A percentile compares a stretch with the other conserved stretches of the same genome.
Conservation (phyloP, 345 rosid genomes). For the Citrus unshiu region DNA sequence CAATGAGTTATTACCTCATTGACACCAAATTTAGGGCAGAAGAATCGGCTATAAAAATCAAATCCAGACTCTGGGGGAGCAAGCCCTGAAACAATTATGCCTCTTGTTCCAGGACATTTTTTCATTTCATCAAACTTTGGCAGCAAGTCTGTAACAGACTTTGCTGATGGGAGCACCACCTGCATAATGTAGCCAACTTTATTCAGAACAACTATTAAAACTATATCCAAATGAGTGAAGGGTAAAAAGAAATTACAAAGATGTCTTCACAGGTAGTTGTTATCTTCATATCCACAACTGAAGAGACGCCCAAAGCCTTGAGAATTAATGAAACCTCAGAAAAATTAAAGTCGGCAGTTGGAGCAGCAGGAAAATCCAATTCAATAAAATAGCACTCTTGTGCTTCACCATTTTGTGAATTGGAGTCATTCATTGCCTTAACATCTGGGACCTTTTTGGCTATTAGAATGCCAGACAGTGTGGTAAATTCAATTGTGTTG, state of each 20-base stretch:
- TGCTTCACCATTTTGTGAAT: slow-evolving; percentile 29
- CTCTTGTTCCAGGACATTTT: slow-evolving; percentile 47
- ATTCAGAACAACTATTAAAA: not conserved
- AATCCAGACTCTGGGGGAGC: slow-evolving; percentile 54
- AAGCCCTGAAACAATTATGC: slow-evolving; percentile 54
- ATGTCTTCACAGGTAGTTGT: slow-evolving; percentile 32
- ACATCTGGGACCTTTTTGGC: slow-evolving; percentile 49
- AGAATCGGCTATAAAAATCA: not conserved
- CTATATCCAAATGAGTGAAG: not conserved
- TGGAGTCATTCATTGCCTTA: slow-evolving; percentile 8
- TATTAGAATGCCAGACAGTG: slow-evolving; percentile 58
- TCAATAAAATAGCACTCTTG: slow-evolving; percentile 38
- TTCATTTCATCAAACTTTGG: slow-evolving; percentile 48
- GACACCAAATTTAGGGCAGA: too few relatives aligned
- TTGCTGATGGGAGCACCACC: slow-evolving; percentile 63
- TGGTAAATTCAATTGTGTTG: slow-evolving; percentile 56
- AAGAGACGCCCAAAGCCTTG: slow-evolving; percentile 47
- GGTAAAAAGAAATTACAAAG: slow-evolving; percentile 36
- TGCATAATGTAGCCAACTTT: slow-evolving; percentile 13
- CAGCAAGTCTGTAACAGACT: slow-evolving; percentile 48
- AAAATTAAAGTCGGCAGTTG: slow-evolving; percentile 31
- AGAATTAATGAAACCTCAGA: slow-evolving; percentile 28
- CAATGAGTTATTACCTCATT: too few relatives aligned
- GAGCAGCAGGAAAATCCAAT: slow-evolving; percentile 49
- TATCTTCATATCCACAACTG: slow-evolving; percentile 49